Base-by-base conservation (phyloP, 2,329 filamentous ascomycete species). In the Talaromyces marneffei region DNA sequence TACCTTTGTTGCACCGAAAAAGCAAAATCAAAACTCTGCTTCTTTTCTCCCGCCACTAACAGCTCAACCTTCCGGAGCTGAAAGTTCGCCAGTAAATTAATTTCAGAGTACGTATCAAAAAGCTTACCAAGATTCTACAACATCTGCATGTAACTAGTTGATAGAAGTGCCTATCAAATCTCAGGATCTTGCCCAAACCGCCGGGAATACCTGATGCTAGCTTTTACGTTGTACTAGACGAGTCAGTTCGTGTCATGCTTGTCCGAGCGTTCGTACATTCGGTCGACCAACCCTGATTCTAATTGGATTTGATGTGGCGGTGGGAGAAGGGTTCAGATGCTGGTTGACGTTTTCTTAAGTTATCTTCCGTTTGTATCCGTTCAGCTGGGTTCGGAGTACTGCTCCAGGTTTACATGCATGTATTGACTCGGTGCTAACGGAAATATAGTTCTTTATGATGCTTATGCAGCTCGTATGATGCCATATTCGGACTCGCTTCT, bases 281-380 rank as follows among this genome's bases (percentile, higher is more conserved):
- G 16, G 14, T 48, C 7, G 44, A 27, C n/a, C n/a, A n/a, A n/a
- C n/a, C 44, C 44, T 48, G 44, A 29, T 14, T 46, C 14, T 25
- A 48, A 10, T 27, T 8, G 25, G 16, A 23, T 12, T 25, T 25
- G 39, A 46, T 14, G 42, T 46, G 40, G 40, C 10, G 40, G 40
- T 25, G 40, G 37, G 6, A 40, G 40, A 23, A 44, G 40, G 20
- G 25, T 6, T 10, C 40, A 27, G 25, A 50, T 50, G 46, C 46
- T 50, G 18, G n/a, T 50, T 12, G 46, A 31, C n/a, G 23, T 27
- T 48, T 27, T 2, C 16, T 42, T n/a, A n/a, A n/a, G n/a, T n/a
- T 33, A 56, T 42, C 33, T 56, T 42, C 54, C 54, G 35, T 31
- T 23, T 16, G 25, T 31, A 44, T 57, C 54, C 54, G 37, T 57